A percentile compares a stretch with the other conserved stretches of the same genome.
Conservation (phyloP, 2,329 filamentous ascomycete genomes). For the Plectosphaerella cucumerina region DNA sequence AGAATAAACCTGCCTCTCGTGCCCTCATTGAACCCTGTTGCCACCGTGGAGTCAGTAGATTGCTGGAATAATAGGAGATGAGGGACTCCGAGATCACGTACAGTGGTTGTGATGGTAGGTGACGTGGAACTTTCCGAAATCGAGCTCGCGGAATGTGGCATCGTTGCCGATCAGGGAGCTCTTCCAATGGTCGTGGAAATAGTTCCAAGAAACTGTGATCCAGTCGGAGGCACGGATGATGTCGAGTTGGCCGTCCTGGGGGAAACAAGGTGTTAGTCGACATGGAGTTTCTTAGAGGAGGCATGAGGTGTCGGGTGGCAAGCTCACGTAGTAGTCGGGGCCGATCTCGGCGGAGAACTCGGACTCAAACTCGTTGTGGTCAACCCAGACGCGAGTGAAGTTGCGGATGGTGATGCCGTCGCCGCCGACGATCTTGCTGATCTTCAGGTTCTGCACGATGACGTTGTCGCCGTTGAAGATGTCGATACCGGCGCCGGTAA, state of each 20-base stretch:
- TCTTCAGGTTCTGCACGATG: conserved; percentile 33
- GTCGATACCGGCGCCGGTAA: conserved; percentile 30
- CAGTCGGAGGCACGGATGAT: conserved; percentile 39
- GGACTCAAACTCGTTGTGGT: conserved; percentile 42
- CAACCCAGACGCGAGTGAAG: conserved; percentile 40
- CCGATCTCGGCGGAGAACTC: conserved; percentile 28
- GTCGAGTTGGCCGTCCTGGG: conserved; percentile 39
- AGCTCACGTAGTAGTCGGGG: conserved; percentile 29
- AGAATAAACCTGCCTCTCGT: too few relatives aligned
- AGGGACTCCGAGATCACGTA: too few relatives aligned
- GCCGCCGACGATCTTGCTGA: conserved; percentile 29
- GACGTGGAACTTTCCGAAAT: conserved; percentile 38
- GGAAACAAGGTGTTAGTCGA: neutral
- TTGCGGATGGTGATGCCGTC: conserved; percentile 40
- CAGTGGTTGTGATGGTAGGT: conserved; percentile 48
- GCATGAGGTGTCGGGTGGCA: neutral
- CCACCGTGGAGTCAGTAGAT: too few relatives aligned
- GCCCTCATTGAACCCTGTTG: too few relatives aligned
- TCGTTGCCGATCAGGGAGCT: conserved; percentile 39
- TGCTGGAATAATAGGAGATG: too few relatives aligned
- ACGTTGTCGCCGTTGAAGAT: conserved; percentile 31
- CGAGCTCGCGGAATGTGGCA: conserved; percentile 31
- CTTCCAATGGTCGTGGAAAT: conserved; percentile 46
- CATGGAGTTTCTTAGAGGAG: neutral
- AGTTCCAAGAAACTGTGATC: conserved; percentile 43